These are phyloP conservation scores for Eruca vesicaria DNA, from an alignment of 441 rosid species.

Conservation along the genomic window DNA sequence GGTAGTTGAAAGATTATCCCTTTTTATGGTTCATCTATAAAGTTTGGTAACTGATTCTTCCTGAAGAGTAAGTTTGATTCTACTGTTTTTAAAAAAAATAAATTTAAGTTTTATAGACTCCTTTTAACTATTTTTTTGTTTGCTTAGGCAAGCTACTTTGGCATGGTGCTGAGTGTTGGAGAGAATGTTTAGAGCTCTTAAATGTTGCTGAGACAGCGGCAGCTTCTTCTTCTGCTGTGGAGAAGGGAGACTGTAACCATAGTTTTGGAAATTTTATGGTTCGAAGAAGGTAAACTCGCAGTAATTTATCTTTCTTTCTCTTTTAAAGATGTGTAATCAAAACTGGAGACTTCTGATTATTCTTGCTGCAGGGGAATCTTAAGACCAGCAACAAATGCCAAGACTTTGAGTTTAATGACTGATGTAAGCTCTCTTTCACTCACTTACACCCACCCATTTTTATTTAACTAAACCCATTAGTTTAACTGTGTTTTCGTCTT, in stretches of 20 bases:
- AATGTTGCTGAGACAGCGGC: constrained; percentile 63
- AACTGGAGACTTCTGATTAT: not conserved
- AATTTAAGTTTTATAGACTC: not conserved
- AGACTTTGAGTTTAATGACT: constrained; percentile 53
- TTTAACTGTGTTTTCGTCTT: constrained; percentile 16
- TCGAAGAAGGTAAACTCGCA: constrained; percentile 64
- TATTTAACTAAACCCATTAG: constrained; percentile 4
- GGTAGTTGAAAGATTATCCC: constrained; percentile 43
- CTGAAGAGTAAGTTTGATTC: not conserved
- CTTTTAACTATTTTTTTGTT: too few relatives aligned
- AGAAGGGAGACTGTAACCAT: constrained; percentile 34
- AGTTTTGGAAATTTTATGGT: constrained; percentile 46
- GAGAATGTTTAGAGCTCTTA: constrained; percentile 70
- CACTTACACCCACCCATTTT: not conserved
- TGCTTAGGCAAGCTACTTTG: constrained; percentile 75
- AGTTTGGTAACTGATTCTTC: not conserved
- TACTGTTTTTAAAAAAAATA: too few relatives aligned
- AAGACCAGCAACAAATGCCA: constrained; percentile 77
- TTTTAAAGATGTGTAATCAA: not conserved
- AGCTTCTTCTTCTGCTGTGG: constrained; percentile 16
- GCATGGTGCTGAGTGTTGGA: constrained; percentile 91
- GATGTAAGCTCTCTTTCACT: constrained; percentile 48
- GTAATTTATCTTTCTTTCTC: not conserved
- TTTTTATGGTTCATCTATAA: not conserved
- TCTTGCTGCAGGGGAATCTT: constrained; percentile 71